These are phyloP conservation scores for Elaeis oleifera DNA, from an alignment of 202 grass and related monocot species.

Conservation along the genomic window DNA sequence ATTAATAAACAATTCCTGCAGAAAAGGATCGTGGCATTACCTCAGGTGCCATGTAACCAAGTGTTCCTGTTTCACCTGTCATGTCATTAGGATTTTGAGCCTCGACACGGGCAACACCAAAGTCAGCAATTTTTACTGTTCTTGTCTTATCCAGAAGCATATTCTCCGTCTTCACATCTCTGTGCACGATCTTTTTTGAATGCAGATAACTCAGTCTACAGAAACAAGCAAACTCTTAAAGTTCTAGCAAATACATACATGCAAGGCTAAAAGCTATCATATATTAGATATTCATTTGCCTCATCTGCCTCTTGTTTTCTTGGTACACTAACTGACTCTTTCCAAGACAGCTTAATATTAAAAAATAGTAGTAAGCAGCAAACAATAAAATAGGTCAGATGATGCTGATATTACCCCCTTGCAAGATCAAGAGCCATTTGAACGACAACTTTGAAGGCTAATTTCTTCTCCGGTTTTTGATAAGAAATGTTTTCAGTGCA, in stretches of 20 bases:
- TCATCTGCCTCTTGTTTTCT: no score
- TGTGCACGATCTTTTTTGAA: slow-evolving; percentile 93
- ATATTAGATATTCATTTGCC: no score
- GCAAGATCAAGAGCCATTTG: slow-evolving; percentile 90
- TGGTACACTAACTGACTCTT: no score
- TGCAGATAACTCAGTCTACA: slow-evolving; percentile 96
- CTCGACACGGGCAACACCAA: slow-evolving; percentile 97
- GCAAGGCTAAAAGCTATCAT: neutral
- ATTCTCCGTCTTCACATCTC: slow-evolving; percentile 98
- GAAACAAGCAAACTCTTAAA: neutral
- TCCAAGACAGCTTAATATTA: neutral
- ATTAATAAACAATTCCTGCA: no score
- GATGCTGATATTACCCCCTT: slow-evolving; percentile 49
- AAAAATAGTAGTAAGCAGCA: neutral
- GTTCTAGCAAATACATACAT: neutral
- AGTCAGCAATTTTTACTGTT: slow-evolving; percentile 96
- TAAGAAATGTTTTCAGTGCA: slow-evolving; percentile 94
- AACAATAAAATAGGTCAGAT: neutral
- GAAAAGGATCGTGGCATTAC: slow-evolving; percentile 24
- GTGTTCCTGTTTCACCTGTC: slow-evolving; percentile 98
- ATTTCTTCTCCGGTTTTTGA: slow-evolving; percentile 93
- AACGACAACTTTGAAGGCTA: slow-evolving; percentile 91
- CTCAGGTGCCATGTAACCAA: slow-evolving; percentile 99
- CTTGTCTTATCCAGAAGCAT: slow-evolving; percentile 95
- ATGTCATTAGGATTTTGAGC: slow-evolving; percentile 99